Base-by-base conservation (phyloP, 2,329 filamentous ascomycete species). In the Pyricularia sp. region DNA sequence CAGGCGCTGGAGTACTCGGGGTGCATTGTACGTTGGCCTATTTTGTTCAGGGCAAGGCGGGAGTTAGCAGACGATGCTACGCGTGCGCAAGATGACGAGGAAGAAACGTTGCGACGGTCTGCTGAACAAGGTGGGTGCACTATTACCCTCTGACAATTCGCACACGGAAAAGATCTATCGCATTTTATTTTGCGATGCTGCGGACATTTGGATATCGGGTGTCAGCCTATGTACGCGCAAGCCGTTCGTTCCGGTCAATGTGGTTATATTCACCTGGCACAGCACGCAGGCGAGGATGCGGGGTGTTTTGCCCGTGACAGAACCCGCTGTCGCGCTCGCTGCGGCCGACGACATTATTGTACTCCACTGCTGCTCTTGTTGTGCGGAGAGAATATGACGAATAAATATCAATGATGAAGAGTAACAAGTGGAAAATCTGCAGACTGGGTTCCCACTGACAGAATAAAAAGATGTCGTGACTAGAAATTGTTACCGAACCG, bases 11-110 rank as follows among this genome's bases (percentile, higher is more conserved):
- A 25, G 83, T 87, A 72, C 85, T 88, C 4, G 86, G 86, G 12
- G 84, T 86, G 72, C 86, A 88, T 69, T 82, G 81, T 68, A 87
- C 84, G 73, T 86, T 86, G 73, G 86, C 85, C 86, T 88, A 70
- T 58, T 2, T 23, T 68, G 67, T 28, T 28, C 42, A 7, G 67
- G 12, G 26, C 10, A 28, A 26, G 11, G 25, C 17, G 5, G 42
- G 28, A 28, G 33, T 55, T 67, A 65, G 59, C 25, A 17, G 25
- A 5, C 6, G 14, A 17, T 26, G 7, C 26, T n/a, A 23, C 20
- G 26, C 14, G 23, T 23, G 12, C 3, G 58, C 7, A 4, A 20
- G 17, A 28, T 17, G 25, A 2, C 23, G 59, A 28, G 14, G 59
- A 33, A 33, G 31, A 33, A 9, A 59, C n/a, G n/a, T 59, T 25